Evolutionary conservation across 148 eudicot species (phyloP).

Genomic region (Talinum fruticosum): DNA sequence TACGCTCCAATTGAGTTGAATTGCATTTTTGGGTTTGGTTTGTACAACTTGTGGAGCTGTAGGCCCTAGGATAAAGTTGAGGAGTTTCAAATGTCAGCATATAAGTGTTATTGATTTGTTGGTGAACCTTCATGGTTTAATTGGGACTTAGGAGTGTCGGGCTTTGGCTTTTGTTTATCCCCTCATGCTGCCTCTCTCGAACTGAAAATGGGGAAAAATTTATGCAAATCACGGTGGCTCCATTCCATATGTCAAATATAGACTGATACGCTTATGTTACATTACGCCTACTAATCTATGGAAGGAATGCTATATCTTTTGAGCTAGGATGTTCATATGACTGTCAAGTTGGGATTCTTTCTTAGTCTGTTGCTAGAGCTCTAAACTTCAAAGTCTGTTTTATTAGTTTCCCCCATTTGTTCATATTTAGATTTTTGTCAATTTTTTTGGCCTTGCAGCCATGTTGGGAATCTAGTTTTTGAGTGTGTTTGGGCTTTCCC

Average conservation of each 20-base stretch:
- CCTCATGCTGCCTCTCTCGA: background rate
- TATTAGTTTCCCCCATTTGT: background rate
- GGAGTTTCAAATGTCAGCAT: slow-evolving; percentile 7
- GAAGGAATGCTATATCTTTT: background rate
- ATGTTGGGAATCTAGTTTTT: slow-evolving; percentile 4
- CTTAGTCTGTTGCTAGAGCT: too few species aligned
- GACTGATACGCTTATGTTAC: background rate
- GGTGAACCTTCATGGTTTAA: background rate
- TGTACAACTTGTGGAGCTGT: background rate
- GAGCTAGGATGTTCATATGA: background rate
- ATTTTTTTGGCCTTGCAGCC: background rate
- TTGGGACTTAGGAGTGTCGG: background rate
- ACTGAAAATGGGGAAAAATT: background rate
- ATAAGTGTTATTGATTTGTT: background rate
- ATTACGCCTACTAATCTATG: background rate
- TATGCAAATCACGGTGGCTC: background rate
- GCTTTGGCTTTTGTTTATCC: background rate
- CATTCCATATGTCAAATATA: background rate
- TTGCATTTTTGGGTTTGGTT: background rate
- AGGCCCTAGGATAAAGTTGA: background rate
- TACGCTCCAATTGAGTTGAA: background rate
- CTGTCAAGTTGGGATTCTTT: background rate
- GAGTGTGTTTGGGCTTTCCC: background rate
- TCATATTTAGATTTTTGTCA: too few species aligned
- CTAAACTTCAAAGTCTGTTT: background rate